A percentile compares a stretch with the other conserved stretches of the same genome.
Evolutionary conservation across 495 filamentous ascomycete genomes (phyloP).

Genomic region (Hypoxylon rickii): DNA sequence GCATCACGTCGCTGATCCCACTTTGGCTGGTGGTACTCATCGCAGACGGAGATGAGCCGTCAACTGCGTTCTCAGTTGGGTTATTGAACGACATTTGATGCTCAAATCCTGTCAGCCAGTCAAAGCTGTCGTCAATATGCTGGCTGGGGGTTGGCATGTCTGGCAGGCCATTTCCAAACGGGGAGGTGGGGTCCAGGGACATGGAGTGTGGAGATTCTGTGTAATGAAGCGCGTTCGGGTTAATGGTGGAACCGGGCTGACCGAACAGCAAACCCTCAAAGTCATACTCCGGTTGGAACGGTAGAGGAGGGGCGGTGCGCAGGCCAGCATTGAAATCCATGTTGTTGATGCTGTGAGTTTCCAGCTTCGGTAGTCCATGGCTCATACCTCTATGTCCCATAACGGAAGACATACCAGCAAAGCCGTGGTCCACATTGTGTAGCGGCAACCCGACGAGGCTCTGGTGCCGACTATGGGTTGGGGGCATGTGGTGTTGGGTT

Average conservation of each 20-base stretch:
- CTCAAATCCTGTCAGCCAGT: slow-evolving; percentile 87
- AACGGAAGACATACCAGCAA: slow-evolving; percentile 71
- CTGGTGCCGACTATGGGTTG: slow-evolving; percentile 65
- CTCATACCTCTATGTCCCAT: slow-evolving; percentile 65
- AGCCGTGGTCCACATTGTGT: slow-evolving; percentile 58
- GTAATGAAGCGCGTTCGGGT: slow-evolving; percentile 94
- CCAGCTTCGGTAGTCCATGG: slow-evolving; percentile 79
- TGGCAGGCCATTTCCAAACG: slow-evolving; percentile 68
- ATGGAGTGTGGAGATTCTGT: slow-evolving; percentile 78
- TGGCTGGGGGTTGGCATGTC: slow-evolving; percentile 55
- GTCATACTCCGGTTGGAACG: slow-evolving; percentile 73
- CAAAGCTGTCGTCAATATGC: slow-evolving; percentile 79
- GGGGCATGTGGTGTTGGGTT: slow-evolving; percentile 56
- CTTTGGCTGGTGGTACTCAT: slow-evolving; percentile 92
- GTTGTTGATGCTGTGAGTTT: slow-evolving; percentile 65
- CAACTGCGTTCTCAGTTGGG: slow-evolving; percentile 75
- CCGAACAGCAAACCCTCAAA: slow-evolving; percentile 76
- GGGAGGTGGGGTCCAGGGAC: slow-evolving; percentile 73
- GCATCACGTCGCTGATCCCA: slow-evolving; percentile 89
- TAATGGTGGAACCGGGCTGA: slow-evolving; percentile 72
- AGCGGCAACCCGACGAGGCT: slow-evolving; percentile 69
- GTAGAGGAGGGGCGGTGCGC: slow-evolving; percentile 78
- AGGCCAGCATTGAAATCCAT: slow-evolving; percentile 67
- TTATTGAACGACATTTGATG: slow-evolving; percentile 72
- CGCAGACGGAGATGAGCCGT: slow-evolving; percentile 91